phyloP scores from a whole-genome alignment of 78 protist genomes.

The Protostelium mycophagum region DNA sequence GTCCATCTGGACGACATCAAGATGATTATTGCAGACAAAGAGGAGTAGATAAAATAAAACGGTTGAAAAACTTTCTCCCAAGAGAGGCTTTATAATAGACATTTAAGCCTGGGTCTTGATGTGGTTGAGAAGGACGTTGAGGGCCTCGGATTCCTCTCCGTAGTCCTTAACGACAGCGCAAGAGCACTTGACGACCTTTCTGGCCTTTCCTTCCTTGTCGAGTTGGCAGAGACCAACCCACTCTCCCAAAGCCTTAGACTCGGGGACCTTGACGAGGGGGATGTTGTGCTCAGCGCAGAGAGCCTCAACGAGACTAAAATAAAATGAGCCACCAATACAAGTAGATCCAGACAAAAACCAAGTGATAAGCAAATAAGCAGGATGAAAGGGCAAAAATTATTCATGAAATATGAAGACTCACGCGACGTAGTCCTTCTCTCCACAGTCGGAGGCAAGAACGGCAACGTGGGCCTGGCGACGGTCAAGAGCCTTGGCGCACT shows the following conservation, averaged over 20 bases:
- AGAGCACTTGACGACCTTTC: conserved; percentile 91
- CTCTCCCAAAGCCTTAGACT: conserved; percentile 89
- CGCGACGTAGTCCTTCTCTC: conserved; percentile 78
- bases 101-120: conserved; percentile 9
- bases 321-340: not conserved
- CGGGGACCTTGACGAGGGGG: conserved; percentile 81
- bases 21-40: too few relatives aligned
- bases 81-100: too few relatives aligned
- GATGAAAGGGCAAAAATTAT: too few relatives aligned
- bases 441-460: conserved; percentile 85
- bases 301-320: conserved; percentile 79
- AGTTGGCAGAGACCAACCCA: conserved; percentile 96
- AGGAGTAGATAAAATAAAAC: too few relatives aligned
- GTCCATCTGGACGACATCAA: too few relatives aligned
- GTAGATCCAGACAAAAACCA: too few relatives aligned
- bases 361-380: not conserved
- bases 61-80: too few relatives aligned
- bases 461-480: conserved; percentile 80
- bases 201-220: conserved; percentile 92
- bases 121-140: conserved; percentile 69
- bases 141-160: conserved; percentile 77
- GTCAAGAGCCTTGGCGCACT: conserved; percentile 86
- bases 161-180: conserved; percentile 77
- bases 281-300: conserved; percentile 86
- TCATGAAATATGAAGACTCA: too few relatives aligned